Base-by-base conservation (phyloP, 1,284 basidiomycete genomes). In the Trametes versicolor region DNA sequence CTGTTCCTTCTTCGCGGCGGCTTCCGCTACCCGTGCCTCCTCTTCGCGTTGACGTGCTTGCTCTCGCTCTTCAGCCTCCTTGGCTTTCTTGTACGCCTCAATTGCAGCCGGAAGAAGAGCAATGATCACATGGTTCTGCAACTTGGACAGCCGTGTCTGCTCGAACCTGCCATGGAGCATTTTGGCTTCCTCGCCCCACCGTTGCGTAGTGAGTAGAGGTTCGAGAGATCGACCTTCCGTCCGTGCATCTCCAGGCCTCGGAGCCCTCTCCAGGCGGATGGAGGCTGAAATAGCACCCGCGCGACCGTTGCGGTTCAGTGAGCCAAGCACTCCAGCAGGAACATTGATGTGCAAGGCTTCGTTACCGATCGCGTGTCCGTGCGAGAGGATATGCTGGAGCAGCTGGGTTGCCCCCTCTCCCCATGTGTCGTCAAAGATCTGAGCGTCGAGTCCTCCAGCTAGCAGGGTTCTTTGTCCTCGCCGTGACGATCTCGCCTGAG, bases 171-270 rank as follows among this genome's bases (percentile, higher is more conserved):
- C 89, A 64, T 96, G 89, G 17, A 95, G 82, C 58, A 94, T 90
- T 71, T 92, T 93, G 61, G 88, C 88, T 77, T 98, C 97, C 73
- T 98, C 96, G 1, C 86, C 81, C 97, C 97, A 99, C 51, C 97
- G 87, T 72, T 94, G 91, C n/a, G 90, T 76, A 0, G 97, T 98
- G 12, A 91, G 80, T 64, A 94, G 79, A 3, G 96, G 96, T 57
- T 92, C 89, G 57, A 94, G 86, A 34, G 87, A 86, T 39, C 87
- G 86, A 36, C 80, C 79, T 58, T 87, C 85, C 36, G 82, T 73
- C 27, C 83, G 82, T 25, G 76, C 75, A 25, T 85, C 84, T 36
- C 82, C 77, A 21, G 81, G 77, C 58, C 87, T 83, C 27, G 84
- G 79, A 19, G 82, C 78, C 60, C 87, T 80, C 71, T 91, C 89